These are phyloP conservation scores for Aspergillus carlsbadensis DNA, from an alignment of 495 filamentous ascomycete species.

Conservation along the genomic window DNA sequence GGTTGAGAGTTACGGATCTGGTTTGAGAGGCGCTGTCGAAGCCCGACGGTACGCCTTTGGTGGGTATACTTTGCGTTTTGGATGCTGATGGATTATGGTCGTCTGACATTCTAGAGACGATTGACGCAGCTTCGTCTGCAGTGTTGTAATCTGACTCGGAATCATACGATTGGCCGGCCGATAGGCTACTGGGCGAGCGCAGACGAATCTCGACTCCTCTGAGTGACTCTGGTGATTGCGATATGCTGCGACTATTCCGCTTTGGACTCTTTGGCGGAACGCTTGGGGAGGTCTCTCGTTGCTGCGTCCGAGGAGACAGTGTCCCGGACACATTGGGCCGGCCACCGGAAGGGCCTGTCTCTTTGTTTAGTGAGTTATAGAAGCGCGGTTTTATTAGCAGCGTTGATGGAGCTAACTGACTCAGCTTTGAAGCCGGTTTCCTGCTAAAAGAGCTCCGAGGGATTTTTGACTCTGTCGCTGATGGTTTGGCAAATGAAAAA, in stretches of 20 bases:
- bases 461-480: not conserved
- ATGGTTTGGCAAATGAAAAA: not conserved
- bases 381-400: slow-evolving; percentile 12
- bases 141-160: slow-evolving; percentile 36
- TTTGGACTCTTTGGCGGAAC: slow-evolving; percentile 5
- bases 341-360: not conserved
- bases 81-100: not conserved
- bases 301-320: not conserved
- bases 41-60: not conserved
- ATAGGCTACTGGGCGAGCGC: slow-evolving; percentile 14
- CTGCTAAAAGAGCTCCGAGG: not conserved
- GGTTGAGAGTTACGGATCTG: not conserved
- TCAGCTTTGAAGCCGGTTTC: slow-evolving; percentile 5
- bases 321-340: not conserved
- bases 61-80: no score
- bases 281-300: not conserved
- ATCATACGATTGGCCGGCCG: slow-evolving; percentile 17
- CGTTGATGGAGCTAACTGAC: slow-evolving; percentile 5
- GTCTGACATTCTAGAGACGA: slow-evolving; percentile 9
- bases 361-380: slow-evolving; percentile 12
- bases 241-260: not conserved
- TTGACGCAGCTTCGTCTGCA: slow-evolving; percentile 34
- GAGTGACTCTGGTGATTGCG: not conserved
- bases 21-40: not conserved
- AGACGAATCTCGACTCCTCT: not conserved